Evolutionary conservation across 345 rosid species (phyloP).

Genomic region (Euphorbia lathyris): DNA sequence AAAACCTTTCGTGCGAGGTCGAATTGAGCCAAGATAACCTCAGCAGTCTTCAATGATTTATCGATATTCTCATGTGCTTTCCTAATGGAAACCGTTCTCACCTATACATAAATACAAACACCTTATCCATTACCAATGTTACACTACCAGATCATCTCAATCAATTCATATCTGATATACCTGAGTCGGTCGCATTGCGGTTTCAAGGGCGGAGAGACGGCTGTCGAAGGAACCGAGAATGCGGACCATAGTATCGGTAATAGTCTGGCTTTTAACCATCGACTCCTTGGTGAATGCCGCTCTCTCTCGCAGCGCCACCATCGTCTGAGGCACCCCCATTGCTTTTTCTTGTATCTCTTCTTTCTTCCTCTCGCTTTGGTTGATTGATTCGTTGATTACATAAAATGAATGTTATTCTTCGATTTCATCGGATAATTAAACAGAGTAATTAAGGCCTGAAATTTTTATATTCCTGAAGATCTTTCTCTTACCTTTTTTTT

Average conservation of each 20-base stretch:
- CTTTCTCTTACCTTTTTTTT: too few species aligned
- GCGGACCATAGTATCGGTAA: slow-evolving; percentile 84
- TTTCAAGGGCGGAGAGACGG: slow-evolving; percentile 96
- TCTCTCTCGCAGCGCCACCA: slow-evolving; percentile 62
- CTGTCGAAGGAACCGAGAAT: slow-evolving; percentile 95
- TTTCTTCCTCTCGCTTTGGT: too few species aligned
- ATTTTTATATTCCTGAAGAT: too few species aligned
- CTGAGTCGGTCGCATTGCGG: slow-evolving; percentile 99
- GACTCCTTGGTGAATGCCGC: slow-evolving; percentile 61
- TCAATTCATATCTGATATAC: too few species aligned
- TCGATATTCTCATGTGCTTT: slow-evolving; percentile 91
- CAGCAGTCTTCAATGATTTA: slow-evolving; percentile 72
- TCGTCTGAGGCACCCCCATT: slow-evolving; percentile 64
- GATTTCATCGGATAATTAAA: too few species aligned
- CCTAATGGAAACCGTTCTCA: slow-evolving; percentile 87
- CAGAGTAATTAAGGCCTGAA: too few species aligned
- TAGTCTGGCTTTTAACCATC: slow-evolving; percentile 77
- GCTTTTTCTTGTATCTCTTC: neutral
- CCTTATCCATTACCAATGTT: neutral
- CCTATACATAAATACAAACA: slow-evolving; percentile 30
- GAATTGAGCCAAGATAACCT: slow-evolving; percentile 68
- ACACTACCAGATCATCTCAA: slow-evolving; percentile 3
- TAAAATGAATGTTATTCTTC: too few species aligned
- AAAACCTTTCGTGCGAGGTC: slow-evolving; percentile 77
- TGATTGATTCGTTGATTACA: neutral